phyloP scores from a whole-genome alignment of 805 yeast genomes.

The Candida krabiensis region DNA sequence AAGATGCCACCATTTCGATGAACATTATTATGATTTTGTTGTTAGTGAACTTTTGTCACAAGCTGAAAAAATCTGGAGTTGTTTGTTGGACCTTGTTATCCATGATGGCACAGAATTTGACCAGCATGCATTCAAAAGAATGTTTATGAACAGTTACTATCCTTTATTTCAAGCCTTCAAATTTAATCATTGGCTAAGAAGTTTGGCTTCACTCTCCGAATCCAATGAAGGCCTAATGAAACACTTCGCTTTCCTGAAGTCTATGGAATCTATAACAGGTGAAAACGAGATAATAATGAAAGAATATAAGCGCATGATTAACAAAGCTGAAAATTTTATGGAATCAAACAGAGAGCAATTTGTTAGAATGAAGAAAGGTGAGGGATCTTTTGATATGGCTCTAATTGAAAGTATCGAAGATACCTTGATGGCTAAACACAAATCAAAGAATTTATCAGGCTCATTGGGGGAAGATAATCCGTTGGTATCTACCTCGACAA shows the following conservation, averaged over 20 bases:
- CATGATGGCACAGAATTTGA: conserved; percentile 12
- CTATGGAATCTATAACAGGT: conserved; percentile 19
- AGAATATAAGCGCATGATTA: conserved; percentile 21
- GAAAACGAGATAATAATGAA: conserved; percentile 13
- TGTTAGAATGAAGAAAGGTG: conserved; percentile 8
- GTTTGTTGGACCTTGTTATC: conserved; percentile 7
- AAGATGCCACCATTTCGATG: conserved; percentile 20
- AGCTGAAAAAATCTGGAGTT: conserved; percentile 13
- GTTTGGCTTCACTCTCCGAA: conserved; percentile 17
- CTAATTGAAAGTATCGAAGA: conserved; percentile 11
- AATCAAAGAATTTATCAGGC: conserved; percentile 16
- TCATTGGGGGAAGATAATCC: conserved; percentile 24
- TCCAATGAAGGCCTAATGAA: conserved; percentile 14
- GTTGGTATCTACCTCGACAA: conserved; percentile 15
- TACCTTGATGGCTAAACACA: conserved; percentile 10
- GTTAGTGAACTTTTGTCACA: conserved; percentile 9
- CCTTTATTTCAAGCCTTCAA: conserved; percentile 22
- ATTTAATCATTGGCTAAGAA: conserved; percentile 22
- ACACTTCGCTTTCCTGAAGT: conserved; percentile 16
- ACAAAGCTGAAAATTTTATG: conserved; percentile 18
- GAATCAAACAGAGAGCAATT: conserved; percentile 17
- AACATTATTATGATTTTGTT: conserved; percentile 18
- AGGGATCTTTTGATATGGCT: conserved; percentile 6
- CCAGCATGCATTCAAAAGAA: conserved; percentile 9
- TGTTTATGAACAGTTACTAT: conserved; percentile 12